Evolutionary conservation across 768 basidiomycete species (phyloP), one percentile per base, ranked within the genome.

Genomic region (Lepiota venenata): DNA sequence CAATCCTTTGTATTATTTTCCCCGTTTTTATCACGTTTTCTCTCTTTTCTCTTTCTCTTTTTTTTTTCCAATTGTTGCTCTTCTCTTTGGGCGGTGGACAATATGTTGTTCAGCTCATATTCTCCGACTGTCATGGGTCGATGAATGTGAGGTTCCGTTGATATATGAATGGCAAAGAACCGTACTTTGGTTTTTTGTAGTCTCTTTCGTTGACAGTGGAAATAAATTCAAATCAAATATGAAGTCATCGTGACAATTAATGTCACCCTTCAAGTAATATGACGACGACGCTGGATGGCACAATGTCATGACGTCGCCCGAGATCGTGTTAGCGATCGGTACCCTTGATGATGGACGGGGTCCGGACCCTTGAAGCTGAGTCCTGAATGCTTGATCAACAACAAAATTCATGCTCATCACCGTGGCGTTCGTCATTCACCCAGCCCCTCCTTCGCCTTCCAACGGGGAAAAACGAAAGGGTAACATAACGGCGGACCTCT

Each of bases 11-110:
- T 54, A 54, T 40, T 39, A 47, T 52, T 21, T 41, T 29, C 29
- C 53, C 21, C 47, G 18, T 51, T 38, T 44, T 40, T 51, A 40
- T 38, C 37, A 37, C 43, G 25, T 54, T 49, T 38, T n/a, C n/a
- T n/a, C n/a, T n/a, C n/a, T 36, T 29, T 41, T 29, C 49, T 36
- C 41, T 43, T 39, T 15, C 15, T 42, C 38, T 54, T 38, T 12
- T 50, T 41, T 50, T 35, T 52, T 25, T 16, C 47, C n/a, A n/a
- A n/a, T 56, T 51, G 46, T 51, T 41, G 51, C 22, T 50, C 48
- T 58, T 60, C 57, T 47, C 40, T 44, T 56, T 37, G 60, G 61
- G 61, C 58, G 53, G 58, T 57, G 60, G 63, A 65, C 42, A 52
- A 32, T 56, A 25, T 52, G 41, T 29, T 56, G 21, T 36, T 47